Evolutionary conservation across 2,329 filamentous ascomycete genomes (phyloP), one percentile per base, ranked within the genome.

Genomic region (Chaetomiaceae sp.): DNA sequence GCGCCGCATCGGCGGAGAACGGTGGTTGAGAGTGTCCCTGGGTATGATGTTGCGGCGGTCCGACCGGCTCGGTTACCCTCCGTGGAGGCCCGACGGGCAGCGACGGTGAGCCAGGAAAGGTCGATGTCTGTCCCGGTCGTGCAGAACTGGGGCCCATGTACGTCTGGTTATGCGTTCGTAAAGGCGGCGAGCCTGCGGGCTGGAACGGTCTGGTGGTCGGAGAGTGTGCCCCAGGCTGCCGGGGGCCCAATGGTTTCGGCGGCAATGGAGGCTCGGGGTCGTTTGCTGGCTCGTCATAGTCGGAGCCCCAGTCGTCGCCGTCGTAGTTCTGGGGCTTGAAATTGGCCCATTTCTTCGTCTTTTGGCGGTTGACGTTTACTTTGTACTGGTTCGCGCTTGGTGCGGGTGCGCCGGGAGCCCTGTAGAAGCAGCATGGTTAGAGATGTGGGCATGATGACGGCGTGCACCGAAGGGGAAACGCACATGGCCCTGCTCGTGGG

Each of bases 301-400:
- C 83, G 52, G 78, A 87, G 33, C 90, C 92, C 91, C 92, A 96
- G 66, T 96, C 92, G 64, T 95, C 91, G 59, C 91, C 92, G 64
- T 92, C 91, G 66, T 97, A 97, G 66, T 83, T 88, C 63, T 88
- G 85, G 54, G 83, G 79, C 70, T 91, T 92, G 33, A 92, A 92
- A 65, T 95, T 87, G 34, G 92, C 87, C 92, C 92, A 97, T 80
- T 95, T 95, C 72, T 86, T 88, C 51, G 91, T 96, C 74, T 95
- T 95, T 52, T 84, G 81, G 57, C 92, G 85, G 71, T 89, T 92
- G 45, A 96, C 85, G 68, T 96, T 95, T 47, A 90, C 83, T 68
- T 88, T 87, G 72, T 91, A 96, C 23, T 71, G 64, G 54, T 63
- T 68, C 50, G 61, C 65, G 19, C 45, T 59, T 37, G 60, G 47